phyloP scores from a whole-genome alignment of 106 monocot genomes.

The Platanthera guangdongensis region DNA sequence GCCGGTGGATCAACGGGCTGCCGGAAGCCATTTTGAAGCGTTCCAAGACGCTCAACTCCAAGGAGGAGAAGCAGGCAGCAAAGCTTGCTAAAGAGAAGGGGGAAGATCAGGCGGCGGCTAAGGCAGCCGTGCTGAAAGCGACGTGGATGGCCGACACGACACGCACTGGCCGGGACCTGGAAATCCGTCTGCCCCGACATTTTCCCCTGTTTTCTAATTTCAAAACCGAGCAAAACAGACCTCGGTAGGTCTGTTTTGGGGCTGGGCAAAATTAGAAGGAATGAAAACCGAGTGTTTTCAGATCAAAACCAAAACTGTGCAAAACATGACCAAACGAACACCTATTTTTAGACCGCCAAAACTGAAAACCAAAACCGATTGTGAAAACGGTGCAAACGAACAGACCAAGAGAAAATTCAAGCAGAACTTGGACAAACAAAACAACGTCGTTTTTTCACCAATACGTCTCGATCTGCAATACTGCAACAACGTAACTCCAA shows the following conservation, averaged over 20 bases:
- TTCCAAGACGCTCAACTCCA: slow-evolving; percentile 29
- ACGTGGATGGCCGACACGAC: slow-evolving; percentile 90
- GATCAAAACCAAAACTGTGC: too few species aligned
- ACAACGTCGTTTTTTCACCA: neutral
- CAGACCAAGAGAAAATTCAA: too few species aligned
- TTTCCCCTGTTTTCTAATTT: too few species aligned
- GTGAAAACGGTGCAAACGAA: too few species aligned
- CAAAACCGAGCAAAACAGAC: too few species aligned
- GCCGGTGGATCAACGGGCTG: slow-evolving; percentile 78
- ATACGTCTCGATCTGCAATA: neutral
- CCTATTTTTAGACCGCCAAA: too few species aligned
- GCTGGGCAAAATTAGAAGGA: too few species aligned
- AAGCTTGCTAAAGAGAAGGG: slow-evolving; percentile 47
- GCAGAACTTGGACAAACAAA: too few species aligned
- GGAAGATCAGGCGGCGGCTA: slow-evolving; percentile 17
- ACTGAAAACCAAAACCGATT: too few species aligned
- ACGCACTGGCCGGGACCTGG: slow-evolving; percentile 89
- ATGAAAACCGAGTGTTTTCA: too few species aligned
- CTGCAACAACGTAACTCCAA: neutral
- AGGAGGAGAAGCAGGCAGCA: slow-evolving; percentile 28
- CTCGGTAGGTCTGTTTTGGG: too few species aligned
- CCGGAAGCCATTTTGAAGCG: slow-evolving; percentile 58
- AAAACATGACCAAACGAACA: too few species aligned
- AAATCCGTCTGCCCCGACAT: slow-evolving; percentile 27
- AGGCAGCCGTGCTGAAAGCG: slow-evolving; percentile 24